A percentile compares a stretch with the other conserved stretches of the same genome.
Conservation (phyloP, 2,329 filamentous ascomycete genomes). For the Trichoderma koningiopsis region DNA sequence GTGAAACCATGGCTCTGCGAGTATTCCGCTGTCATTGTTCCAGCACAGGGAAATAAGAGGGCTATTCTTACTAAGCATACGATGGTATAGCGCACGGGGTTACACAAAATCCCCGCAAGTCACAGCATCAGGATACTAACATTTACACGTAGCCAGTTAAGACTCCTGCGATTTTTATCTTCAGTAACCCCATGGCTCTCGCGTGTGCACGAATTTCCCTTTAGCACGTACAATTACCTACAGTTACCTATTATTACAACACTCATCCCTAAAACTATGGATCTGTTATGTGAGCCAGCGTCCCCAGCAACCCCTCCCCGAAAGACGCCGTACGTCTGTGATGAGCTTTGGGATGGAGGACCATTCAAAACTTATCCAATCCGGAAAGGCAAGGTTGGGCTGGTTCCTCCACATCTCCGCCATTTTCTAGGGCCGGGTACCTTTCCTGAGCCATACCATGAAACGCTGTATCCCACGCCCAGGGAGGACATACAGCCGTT, state of each 20-base stretch:
- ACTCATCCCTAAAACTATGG: constrained; percentile 26
- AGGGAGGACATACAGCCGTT: constrained; percentile 32
- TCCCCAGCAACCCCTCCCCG: constrained; percentile 27
- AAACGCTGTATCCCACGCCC: constrained; percentile 30
- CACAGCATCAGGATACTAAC: neutral
- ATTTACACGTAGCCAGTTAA: neutral
- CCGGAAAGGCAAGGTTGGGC: constrained; percentile 27
- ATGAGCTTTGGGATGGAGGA: constrained; percentile 34
- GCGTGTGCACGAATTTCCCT: neutral
- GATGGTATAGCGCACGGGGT: neutral
- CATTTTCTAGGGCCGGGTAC: neutral
- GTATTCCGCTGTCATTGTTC: neutral
- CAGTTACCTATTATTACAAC: neutral
- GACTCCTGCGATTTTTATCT: neutral
- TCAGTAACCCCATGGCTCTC: neutral
- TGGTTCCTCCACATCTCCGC: constrained; percentile 24
- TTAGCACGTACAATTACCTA: neutral
- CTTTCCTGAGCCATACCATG: constrained; percentile 23
- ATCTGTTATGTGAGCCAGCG: constrained; percentile 29
- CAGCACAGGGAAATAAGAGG: neutral
- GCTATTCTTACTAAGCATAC: neutral
- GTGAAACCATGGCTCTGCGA: neutral
- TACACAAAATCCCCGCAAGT: neutral
- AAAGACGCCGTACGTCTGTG: constrained; percentile 32
- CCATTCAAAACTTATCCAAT: constrained; percentile 33